phyloP scores from a whole-genome alignment of 1,139 yeast genomes.

The Nematodospora anomalae region DNA sequence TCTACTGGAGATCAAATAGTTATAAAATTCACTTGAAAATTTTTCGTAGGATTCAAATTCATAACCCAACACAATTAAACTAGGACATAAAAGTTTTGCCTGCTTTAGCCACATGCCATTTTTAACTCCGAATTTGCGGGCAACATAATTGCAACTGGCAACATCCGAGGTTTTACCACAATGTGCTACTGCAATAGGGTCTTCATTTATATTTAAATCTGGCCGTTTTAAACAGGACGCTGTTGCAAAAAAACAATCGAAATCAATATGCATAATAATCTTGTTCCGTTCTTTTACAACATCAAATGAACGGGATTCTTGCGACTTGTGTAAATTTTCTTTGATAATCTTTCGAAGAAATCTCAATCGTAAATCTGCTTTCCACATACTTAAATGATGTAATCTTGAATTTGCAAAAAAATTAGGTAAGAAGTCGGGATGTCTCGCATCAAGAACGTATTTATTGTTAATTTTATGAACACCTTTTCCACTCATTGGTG shows the following conservation, averaged over 20 bases:
- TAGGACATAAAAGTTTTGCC: slow-evolving; percentile 68
- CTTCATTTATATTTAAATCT: slow-evolving; percentile 51
- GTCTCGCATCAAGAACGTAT: slow-evolving; percentile 55
- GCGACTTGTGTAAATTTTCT: slow-evolving; percentile 10
- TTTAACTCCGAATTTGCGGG: slow-evolving; percentile 67
- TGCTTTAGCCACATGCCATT: slow-evolving; percentile 88
- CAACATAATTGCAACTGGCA: slow-evolving; percentile 91
- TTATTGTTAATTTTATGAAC: slow-evolving; percentile 13
- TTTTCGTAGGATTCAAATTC: slow-evolving; percentile 73
- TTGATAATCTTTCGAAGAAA: slow-evolving; percentile 49
- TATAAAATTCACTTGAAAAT: slow-evolving; percentile 47
- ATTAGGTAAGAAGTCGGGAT: slow-evolving; percentile 69
- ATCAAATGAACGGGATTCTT: slow-evolving; percentile 1
- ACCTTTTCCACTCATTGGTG: slow-evolving; percentile 10
- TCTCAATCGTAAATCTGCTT: slow-evolving; percentile 65
- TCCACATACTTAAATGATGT: slow-evolving; percentile 89
- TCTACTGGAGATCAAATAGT: slow-evolving; percentile 49
- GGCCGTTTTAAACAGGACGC: slow-evolving; percentile 68
- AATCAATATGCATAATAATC: slow-evolving; percentile 77
- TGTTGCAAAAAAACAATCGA: slow-evolving; percentile 91
- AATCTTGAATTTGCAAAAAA: slow-evolving; percentile 82
- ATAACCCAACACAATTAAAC: slow-evolving; percentile 61
- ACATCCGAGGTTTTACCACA: slow-evolving; percentile 72
- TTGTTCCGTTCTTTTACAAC: slow-evolving; percentile 3
- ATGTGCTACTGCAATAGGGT: slow-evolving; percentile 84